Evolutionary conservation across 306 rosid species (phyloP), one percentile per base, ranked within the genome.

Genomic region (Cotoneaster glaucophyllus): DNA sequence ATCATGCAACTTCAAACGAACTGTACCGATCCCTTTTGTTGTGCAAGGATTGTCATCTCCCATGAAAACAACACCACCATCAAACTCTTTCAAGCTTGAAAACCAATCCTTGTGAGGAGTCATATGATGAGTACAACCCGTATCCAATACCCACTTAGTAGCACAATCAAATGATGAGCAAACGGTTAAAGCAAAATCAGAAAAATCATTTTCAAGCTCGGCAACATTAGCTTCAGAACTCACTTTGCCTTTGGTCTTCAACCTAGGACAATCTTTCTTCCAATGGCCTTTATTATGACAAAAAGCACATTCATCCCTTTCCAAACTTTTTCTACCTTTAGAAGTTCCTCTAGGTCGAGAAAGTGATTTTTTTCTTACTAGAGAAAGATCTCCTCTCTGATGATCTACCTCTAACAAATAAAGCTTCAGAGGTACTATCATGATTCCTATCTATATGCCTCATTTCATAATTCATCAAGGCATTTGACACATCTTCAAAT

Each of bases 191-290:
- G 34, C 34, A 32, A 32, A 32, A 32, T 32, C 34, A 32, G 5
- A 32, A 14, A 32, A 6, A 68, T 39, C 31, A 68, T 61, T 52
- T 44, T 80, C 84, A 65, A 70, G 74, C 48, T 76, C 89, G 90
- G 92, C 89, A 52, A 91, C 77, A 72, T 5, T 4, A 5, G 59
- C 59, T 18, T 17, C 34, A 32, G 34, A 32, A 17, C 2, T 54
- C 24, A 54, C 34, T 14, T 62, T 26, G 17, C 8, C 37, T 6
- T 32, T 32, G 8, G 24, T 24, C 21, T 62, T 7, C 21, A 62
- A 62, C 34, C 26, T 62, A 17, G 67, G 67, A 62, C 67, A 62
- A 24, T 54, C 34, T 32, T 32, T 32, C 34, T 32, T 32, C 34
- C 34, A 32, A 32, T 32, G 34, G 34, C 34, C 34, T 32, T 32